Evolutionary conservation across 805 yeast genomes (phyloP).

Genomic region (Myxozyma melibiosi): DNA sequence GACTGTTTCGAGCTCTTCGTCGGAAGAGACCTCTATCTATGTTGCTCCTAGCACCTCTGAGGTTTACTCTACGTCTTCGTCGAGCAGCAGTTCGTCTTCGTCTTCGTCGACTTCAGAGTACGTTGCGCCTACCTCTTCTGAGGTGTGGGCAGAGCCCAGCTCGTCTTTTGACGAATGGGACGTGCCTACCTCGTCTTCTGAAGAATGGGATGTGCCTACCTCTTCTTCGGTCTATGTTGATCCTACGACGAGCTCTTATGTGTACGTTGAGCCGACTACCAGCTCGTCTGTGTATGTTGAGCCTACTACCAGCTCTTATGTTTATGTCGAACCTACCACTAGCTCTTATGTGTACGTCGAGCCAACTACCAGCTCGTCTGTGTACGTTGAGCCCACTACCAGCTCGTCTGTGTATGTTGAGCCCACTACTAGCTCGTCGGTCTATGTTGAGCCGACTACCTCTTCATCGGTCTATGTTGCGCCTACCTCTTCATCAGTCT

Average conservation of each 20-base stretch:
- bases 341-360: not conserved
- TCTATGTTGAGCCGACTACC: not conserved
- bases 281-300: constrained; percentile 40
- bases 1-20: not conserved
- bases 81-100: too few species aligned
- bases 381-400: not conserved
- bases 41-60: not conserved
- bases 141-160: not conserved
- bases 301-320: constrained; percentile 24
- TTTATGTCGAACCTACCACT: constrained; percentile 28
- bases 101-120: constrained; percentile 1
- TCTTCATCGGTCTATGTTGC: constrained; percentile 7
- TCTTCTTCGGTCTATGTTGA: not conserved
- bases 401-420: constrained; percentile 28
- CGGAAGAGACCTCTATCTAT: not conserved
- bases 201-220: constrained; percentile 2
- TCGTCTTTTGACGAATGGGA: not conserved
- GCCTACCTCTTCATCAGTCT: constrained; percentile 8
- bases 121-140: constrained; percentile 8
- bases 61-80: not conserved
- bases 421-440: not conserved
- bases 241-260: constrained; percentile 5
- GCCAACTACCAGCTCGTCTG: constrained; percentile 30
- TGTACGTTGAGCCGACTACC: constrained; percentile 45
- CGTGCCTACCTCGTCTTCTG: constrained; percentile 5